Conservation (phyloP, 208 protist genomes). For the Trypanosoma rangeli region DNA sequence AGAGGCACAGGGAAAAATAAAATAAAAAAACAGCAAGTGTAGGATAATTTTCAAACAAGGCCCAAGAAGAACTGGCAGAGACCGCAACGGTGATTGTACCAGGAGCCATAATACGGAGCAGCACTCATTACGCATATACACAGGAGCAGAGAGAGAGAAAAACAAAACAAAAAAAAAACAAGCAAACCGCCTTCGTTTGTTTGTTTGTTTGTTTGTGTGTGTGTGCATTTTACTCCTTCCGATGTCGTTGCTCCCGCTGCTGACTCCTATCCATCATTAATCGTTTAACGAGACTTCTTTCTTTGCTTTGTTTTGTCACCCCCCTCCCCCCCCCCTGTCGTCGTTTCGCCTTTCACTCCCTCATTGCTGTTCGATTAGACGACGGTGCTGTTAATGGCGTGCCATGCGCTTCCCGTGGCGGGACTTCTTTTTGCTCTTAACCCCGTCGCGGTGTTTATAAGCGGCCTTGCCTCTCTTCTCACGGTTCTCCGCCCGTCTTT, state of each 20-base stretch:
- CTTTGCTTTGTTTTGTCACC: conserved; percentile 1
- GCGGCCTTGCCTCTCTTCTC: conserved; percentile 55
- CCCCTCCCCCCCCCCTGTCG: background rate
- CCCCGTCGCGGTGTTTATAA: conserved; percentile 55
- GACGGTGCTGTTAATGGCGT: conserved; percentile 49
- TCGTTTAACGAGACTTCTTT: background rate
- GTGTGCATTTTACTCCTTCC: conserved; percentile 6
- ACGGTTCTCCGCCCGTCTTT: conserved; percentile 61
- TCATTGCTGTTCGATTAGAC: background rate
- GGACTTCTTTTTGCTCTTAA: conserved; percentile 72
- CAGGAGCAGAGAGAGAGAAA: conserved; percentile 3
- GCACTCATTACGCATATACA: background rate
- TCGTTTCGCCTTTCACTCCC: background rate
- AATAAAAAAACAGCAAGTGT: background rate
- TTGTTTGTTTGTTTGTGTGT: background rate
- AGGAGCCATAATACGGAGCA: background rate
- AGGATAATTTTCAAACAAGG: conserved; percentile 14
- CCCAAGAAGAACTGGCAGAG: background rate
- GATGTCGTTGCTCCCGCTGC: background rate
- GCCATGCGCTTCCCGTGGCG: conserved; percentile 60
- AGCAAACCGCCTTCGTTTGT: background rate
- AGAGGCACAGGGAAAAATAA: too few relatives aligned
- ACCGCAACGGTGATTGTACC: background rate
- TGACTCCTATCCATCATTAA: conserved; percentile 1
- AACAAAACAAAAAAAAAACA: conserved; percentile 6